phyloP scores from a whole-genome alignment of 805 yeast genomes.

The Schwanniomyces occidentalis region DNA sequence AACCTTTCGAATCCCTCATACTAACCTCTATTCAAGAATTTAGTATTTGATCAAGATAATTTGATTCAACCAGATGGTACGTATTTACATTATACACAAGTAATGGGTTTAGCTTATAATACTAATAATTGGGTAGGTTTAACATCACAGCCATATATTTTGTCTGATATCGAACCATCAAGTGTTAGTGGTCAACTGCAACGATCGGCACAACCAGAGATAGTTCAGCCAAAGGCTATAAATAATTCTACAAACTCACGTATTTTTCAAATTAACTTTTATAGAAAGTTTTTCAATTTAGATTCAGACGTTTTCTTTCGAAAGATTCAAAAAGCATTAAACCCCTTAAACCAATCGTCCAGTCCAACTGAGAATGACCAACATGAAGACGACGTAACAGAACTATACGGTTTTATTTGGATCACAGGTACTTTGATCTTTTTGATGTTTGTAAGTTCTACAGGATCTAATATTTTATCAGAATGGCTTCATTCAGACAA shows the following conservation, averaged over 20 bases:
- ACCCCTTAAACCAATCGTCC: constrained; percentile 43
- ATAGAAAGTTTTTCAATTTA: constrained; percentile 67
- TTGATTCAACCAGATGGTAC: constrained; percentile 22
- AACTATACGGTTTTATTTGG: constrained; percentile 90
- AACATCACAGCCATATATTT: constrained; percentile 11
- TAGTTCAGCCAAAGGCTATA: constrained; percentile 28
- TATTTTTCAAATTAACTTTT: constrained; percentile 56
- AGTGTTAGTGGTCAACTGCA: background rate
- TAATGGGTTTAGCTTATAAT: background rate
- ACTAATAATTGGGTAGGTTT: constrained; percentile 5
- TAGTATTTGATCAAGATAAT: constrained; percentile 17
- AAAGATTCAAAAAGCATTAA: constrained; percentile 56
- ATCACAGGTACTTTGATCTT: constrained; percentile 79
- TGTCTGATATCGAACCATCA: constrained; percentile 6
- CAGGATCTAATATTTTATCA: constrained; percentile 66
- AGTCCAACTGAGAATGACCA: constrained; percentile 15
- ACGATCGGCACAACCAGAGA: constrained; percentile 11
- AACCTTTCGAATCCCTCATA: too few relatives aligned
- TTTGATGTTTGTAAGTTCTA: constrained; percentile 70
- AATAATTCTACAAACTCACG: constrained; percentile 28
- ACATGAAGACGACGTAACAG: constrained; percentile 47
- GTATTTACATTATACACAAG: constrained; percentile 1
- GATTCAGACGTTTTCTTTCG: constrained; percentile 60
- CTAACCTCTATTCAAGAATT: constrained; percentile 7
- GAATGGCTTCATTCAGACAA: constrained; percentile 47